Percentiles rank a stretch among this genome's conserved stretches.
Evolutionary conservation across 352 stramenopile species (phyloP).

Genomic region (Pseudoperonospora humuli): DNA sequence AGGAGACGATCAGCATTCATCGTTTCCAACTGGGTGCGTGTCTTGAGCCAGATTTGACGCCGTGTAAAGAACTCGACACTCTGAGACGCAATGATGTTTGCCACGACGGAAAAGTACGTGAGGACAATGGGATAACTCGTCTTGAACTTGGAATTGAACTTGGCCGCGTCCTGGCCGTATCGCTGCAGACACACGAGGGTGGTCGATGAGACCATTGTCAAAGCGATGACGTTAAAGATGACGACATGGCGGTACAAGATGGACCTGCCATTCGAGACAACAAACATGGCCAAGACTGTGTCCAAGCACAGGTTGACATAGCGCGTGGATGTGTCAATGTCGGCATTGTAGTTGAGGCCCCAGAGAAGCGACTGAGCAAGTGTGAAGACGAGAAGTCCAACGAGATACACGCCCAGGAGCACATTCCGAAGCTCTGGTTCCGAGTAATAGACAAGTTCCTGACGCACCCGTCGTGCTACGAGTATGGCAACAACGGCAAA

Average conservation of each 20-base stretch:
- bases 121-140: slow-evolving; percentile 75
- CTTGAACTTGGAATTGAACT: slow-evolving; percentile 74
- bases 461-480: slow-evolving; percentile 28
- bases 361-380: slow-evolving; percentile 44
- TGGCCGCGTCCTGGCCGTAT: slow-evolving; percentile 40
- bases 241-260: slow-evolving; percentile 63
- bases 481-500: slow-evolving; percentile 31
- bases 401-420: slow-evolving; percentile 45
- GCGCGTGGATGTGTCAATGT: slow-evolving; percentile 50
- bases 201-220: slow-evolving; percentile 40
- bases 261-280: slow-evolving; percentile 75
- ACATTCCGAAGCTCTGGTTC: slow-evolving; percentile 60
- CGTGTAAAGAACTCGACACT: slow-evolving; percentile 78
- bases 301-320: slow-evolving; percentile 79
- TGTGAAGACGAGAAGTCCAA: slow-evolving; percentile 49
- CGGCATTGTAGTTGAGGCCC: slow-evolving; percentile 45
- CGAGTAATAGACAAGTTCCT: slow-evolving; percentile 48
- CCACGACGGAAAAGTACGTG: slow-evolving; percentile 70
- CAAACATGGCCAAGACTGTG: slow-evolving; percentile 74
- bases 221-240: slow-evolving; percentile 50
- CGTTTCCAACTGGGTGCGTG: slow-evolving; percentile 70
- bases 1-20: slow-evolving; percentile 77
- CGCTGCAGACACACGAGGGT: slow-evolving; percentile 37
- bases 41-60: slow-evolving; percentile 82
- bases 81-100: slow-evolving; percentile 73